Conservation (phyloP, 2,329 filamentous ascomycete species). For the Penicillium sumatraense region DNA sequence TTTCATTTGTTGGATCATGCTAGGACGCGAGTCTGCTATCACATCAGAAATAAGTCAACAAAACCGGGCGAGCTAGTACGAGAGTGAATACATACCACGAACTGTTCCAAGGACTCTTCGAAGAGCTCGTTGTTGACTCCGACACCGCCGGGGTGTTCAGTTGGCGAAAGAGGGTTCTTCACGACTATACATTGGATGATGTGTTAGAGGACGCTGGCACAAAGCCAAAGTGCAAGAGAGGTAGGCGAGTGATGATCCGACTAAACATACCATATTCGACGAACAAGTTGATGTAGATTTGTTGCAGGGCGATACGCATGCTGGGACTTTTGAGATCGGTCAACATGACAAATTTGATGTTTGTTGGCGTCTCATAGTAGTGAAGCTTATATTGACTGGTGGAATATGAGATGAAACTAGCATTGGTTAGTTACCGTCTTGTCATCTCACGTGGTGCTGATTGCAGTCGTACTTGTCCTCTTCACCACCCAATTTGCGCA, state of each 20-base stretch:
- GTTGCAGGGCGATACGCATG: constrained; percentile 91
- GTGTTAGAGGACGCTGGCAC: background rate
- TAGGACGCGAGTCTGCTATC: constrained; percentile 37
- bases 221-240: constrained; percentile 12
- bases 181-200: constrained; percentile 51
- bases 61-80: constrained; percentile 4
- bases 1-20: constrained; percentile 23
- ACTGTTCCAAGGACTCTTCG: constrained; percentile 60
- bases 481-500: constrained; percentile 87
- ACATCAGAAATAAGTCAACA: constrained; percentile 27
- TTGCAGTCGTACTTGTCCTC: constrained; percentile 68
- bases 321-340: constrained; percentile 88
- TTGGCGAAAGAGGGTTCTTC: constrained; percentile 66
- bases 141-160: constrained; percentile 64
- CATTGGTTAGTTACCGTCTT: background rate
- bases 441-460: background rate
- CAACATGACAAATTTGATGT: constrained; percentile 94
- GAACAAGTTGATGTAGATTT: constrained; percentile 98
- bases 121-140: constrained; percentile 70
- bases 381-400: constrained; percentile 97
- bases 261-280: constrained; percentile 77
- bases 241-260: background rate
- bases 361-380: constrained; percentile 97
- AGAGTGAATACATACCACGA: constrained; percentile 47
- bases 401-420: constrained; percentile 86